These are phyloP conservation scores for Sclerotinia borealis DNA, from an alignment of 2,329 filamentous ascomycete genomes.

Conservation along the genomic window DNA sequence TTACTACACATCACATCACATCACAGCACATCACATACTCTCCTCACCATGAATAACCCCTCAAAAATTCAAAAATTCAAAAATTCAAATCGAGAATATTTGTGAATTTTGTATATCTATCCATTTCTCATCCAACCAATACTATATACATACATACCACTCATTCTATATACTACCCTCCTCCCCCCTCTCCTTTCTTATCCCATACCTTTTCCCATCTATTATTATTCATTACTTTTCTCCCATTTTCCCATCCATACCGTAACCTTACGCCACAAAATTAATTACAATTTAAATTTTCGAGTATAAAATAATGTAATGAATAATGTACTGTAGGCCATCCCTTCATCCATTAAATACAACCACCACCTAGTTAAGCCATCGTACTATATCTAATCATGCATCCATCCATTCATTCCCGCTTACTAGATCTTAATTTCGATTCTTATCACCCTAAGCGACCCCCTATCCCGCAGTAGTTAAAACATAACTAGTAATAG, in stretches of 20 bases:
- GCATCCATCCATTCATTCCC: neutral
- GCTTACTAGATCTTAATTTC: neutral
- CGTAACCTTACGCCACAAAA: neutral
- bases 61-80: too few relatives aligned
- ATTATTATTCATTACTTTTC: neutral
- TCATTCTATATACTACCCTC: too few relatives aligned
- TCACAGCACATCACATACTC: too few relatives aligned
- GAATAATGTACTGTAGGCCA: neutral
- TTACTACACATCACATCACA: too few relatives aligned
- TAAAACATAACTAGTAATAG: slow-evolving; percentile 50
- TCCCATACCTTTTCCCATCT: too few relatives aligned
- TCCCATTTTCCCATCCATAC: neutral
- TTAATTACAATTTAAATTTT: neutral
- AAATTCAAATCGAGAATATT: too few relatives aligned
- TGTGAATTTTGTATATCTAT: too few relatives aligned
- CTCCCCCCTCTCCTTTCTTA: too few relatives aligned
- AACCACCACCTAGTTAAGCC: neutral
- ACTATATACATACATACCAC: too few relatives aligned
- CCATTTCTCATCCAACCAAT: too few relatives aligned
- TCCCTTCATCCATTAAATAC: neutral
- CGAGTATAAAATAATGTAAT: neutral
- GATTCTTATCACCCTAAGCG: neutral
- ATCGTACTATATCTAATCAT: neutral
- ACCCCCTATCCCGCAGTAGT: slow-evolving; percentile 35
- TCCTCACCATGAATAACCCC: too few relatives aligned